Evolutionary conservation across 352 stramenopile species (phyloP).

Genomic region (Phytopythium delawarense): DNA sequence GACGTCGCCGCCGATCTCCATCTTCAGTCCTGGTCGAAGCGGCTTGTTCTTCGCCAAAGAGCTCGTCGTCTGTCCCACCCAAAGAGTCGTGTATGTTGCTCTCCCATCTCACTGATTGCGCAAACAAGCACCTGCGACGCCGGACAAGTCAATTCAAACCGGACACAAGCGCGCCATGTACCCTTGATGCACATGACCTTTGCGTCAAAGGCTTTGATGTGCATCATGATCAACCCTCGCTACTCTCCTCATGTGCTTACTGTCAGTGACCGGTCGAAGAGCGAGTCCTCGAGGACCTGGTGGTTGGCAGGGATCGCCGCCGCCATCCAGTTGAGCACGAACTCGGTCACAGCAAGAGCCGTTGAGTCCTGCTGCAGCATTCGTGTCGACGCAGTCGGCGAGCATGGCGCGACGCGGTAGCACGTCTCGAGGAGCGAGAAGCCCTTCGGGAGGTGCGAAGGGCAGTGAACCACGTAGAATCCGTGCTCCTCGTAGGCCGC

Average conservation of each 20-base stretch:
- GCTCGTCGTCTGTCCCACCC: not conserved
- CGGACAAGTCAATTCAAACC: not conserved
- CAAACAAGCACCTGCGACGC: not conserved
- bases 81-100: not conserved
- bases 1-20: not conserved
- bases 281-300: slow-evolving; percentile 3
- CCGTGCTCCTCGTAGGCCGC: slow-evolving; percentile 22
- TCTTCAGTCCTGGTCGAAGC: not conserved
- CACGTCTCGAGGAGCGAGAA: not conserved
- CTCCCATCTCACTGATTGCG: too few relatives aligned
- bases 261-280: not conserved
- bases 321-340: slow-evolving; percentile 5
- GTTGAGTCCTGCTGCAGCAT: not conserved
- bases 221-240: too few relatives aligned
- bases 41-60: not conserved
- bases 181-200: not conserved
- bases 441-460: not conserved
- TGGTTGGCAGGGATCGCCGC: slow-evolving; percentile 3
- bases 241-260: not conserved
- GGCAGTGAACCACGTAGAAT: slow-evolving; percentile 11
- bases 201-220: too few relatives aligned
- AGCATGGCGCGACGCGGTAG: not conserved
- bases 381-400: not conserved
- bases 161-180: not conserved
- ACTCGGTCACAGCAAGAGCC: slow-evolving; percentile 7